phyloP scores from a whole-genome alignment of 768 basidiomycete genomes.

The Boletus bicolor region DNA sequence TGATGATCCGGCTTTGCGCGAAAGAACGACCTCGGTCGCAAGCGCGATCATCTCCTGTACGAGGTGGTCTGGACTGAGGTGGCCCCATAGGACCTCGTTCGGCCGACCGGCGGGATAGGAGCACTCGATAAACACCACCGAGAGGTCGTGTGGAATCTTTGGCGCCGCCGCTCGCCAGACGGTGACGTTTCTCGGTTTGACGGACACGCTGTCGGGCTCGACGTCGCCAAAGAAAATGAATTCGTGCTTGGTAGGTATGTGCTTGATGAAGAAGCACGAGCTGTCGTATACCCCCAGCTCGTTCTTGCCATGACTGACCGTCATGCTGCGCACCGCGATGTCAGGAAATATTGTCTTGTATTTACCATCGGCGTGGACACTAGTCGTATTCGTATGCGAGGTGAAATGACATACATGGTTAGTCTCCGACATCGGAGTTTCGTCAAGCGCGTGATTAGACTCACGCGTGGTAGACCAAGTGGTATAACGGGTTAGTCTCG shows the following conservation, averaged over 20 bases:
- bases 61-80: conserved; percentile 80
- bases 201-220: conserved; percentile 77
- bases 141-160: conserved; percentile 65
- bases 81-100: conserved; percentile 73
- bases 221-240: conserved; percentile 96
- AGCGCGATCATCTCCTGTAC: conserved; percentile 69
- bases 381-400: conserved; percentile 17
- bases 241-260: conserved; percentile 58
- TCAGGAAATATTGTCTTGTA: conserved; percentile 52
- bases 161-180: conserved; percentile 85
- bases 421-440: conserved; percentile 8
- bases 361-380: conserved; percentile 48
- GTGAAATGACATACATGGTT: neutral
- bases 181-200: conserved; percentile 52
- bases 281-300: conserved; percentile 61
- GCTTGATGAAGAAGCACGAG: conserved; percentile 81
- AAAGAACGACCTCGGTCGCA: conserved; percentile 61
- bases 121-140: conserved; percentile 92
- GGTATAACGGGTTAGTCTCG: conserved; percentile 54
- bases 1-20: conserved; percentile 21
- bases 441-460: conserved; percentile 24
- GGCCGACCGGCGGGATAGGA: conserved; percentile 77
- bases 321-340: conserved; percentile 64
- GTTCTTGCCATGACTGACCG: conserved; percentile 70
- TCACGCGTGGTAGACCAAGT: conserved; percentile 63